Evolutionary conservation across 805 yeast genomes (phyloP), one percentile per base, ranked within the genome.

Genomic region (Allodekkera sacchari): DNA sequence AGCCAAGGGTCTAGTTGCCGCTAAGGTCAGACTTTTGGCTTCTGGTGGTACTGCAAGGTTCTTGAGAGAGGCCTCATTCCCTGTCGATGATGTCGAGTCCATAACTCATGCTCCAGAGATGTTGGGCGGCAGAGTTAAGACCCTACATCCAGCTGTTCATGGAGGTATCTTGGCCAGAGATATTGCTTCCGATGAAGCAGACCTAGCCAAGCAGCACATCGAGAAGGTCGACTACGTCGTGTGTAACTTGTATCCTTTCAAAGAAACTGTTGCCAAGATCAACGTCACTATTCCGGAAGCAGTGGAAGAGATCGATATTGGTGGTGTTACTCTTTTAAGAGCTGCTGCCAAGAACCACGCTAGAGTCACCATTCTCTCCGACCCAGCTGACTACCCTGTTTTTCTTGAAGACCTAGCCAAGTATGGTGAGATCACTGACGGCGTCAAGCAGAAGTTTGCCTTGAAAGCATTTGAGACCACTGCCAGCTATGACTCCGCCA

Each of bases 321-420:
- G 98, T 52, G 94, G 98, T 59, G 98, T 92, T 38, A 92, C 98
- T 27, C 68, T 92, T 44, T 71, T 92, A 57, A 80, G 98, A 64
- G 98, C 98, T 28, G 98, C 98, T 38, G 98, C 98, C 43, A 92
- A 92, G 68, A 92, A 92, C 67, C 98, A 92, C 62, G 68, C 92
- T 41, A 78, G 98, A 64, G 98, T 92, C 36, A 83, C 96, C 39
- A 88, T 92, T 44, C 69, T 92, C 51, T 83, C 95, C 19, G 98
- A 92, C 64, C 98, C 98, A 44, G 68, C 68, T 32, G 98, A 92
- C 63, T 92, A 92, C 65, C 76, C 96, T 33, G 71, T 66, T 30
- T 92, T 92, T 62, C 65, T 92, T 42, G 74, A 76, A 56, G 96
- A 92, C 62, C 71, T 92, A 52, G 68, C 69, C 49, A 33, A 31